phyloP scores from a whole-genome alignment of 805 yeast species.

The Candida coquimbonensis region DNA sequence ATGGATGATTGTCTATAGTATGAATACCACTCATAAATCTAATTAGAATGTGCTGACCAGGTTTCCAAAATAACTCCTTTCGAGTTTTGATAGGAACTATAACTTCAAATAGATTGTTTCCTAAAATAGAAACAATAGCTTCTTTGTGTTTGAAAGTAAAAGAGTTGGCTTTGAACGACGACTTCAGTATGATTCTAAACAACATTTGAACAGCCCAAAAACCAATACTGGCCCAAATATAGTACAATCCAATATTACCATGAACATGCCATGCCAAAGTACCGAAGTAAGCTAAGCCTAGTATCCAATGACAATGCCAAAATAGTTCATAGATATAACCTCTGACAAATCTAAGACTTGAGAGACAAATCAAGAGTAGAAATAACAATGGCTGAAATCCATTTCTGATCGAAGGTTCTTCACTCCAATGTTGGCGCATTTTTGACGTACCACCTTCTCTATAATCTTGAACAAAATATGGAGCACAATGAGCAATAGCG shows the following conservation, averaged over 20 bases:
- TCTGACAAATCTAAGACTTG: slow-evolving; percentile 36
- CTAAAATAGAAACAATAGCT: slow-evolving; percentile 24
- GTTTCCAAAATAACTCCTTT: slow-evolving; percentile 36
- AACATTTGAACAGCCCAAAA: slow-evolving; percentile 44
- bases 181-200: slow-evolving; percentile 39
- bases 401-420: slow-evolving; percentile 23
- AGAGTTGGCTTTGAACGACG: slow-evolving; percentile 37
- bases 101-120: slow-evolving; percentile 29
- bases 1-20: slow-evolving; percentile 49
- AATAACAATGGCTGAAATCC: slow-evolving; percentile 46
- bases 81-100: slow-evolving; percentile 19
- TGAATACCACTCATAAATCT: slow-evolving; percentile 37
- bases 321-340: slow-evolving; percentile 39
- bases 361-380: slow-evolving; percentile 35
- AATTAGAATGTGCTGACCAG: slow-evolving; percentile 51
- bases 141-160: slow-evolving; percentile 33
- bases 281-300: slow-evolving; percentile 42
- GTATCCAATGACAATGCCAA: slow-evolving; percentile 46
- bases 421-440: slow-evolving; percentile 19
- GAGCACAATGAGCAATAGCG: slow-evolving; percentile 42
- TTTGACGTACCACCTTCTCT: slow-evolving; percentile 41
- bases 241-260: slow-evolving; percentile 30
- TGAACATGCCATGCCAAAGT: slow-evolving; percentile 40
- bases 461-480: slow-evolving; percentile 38
- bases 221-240: slow-evolving; percentile 43